These are phyloP conservation scores for Decorospora gaudefroyi DNA, from an alignment of 2,329 filamentous ascomycete genomes.

Conservation along the genomic window DNA sequence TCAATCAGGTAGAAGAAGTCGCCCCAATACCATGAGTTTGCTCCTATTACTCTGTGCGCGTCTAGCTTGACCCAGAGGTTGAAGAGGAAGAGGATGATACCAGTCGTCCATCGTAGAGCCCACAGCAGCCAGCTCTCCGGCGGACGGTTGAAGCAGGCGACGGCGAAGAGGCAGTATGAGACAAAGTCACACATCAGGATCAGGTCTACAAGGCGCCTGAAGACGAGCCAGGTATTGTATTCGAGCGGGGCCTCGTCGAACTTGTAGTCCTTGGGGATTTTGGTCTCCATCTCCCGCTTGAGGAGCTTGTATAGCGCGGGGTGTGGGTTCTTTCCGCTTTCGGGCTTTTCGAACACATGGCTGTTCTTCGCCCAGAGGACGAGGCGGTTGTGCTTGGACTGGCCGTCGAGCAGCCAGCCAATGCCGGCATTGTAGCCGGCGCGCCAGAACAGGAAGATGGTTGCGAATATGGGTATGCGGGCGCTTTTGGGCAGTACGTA, in stretches of 20 bases:
- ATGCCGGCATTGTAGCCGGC: conserved; percentile 93
- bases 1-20: conserved; percentile 99
- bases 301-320: conserved; percentile 82
- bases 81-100: conserved; percentile 81
- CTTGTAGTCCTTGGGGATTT: conserved; percentile 90
- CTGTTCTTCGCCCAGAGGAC: conserved; percentile 86
- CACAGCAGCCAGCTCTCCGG: conserved; percentile 73
- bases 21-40: conserved; percentile 99
- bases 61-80: conserved; percentile 99
- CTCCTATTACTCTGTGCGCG: conserved; percentile 95
- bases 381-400: conserved; percentile 85
- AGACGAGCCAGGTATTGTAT: conserved; percentile 99
- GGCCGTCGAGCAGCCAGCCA: conserved; percentile 82
- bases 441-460: conserved; percentile 89
- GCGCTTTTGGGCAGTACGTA: conserved; percentile 71
- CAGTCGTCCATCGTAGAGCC: conserved; percentile 74
- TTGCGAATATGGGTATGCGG: conserved; percentile 77
- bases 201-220: conserved; percentile 91
- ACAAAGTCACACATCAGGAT: conserved; percentile 99
- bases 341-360: conserved; percentile 82
- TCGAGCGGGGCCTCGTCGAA: conserved; percentile 93
- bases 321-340: conserved; percentile 78
- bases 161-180: conserved; percentile 93
- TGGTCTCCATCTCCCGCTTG: conserved; percentile 88
- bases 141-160: conserved; percentile 80